Evolutionary conservation across 495 filamentous ascomycete genomes (phyloP), one percentile per base, ranked within the genome.

Genomic region (Penicillium arizonense): DNA sequence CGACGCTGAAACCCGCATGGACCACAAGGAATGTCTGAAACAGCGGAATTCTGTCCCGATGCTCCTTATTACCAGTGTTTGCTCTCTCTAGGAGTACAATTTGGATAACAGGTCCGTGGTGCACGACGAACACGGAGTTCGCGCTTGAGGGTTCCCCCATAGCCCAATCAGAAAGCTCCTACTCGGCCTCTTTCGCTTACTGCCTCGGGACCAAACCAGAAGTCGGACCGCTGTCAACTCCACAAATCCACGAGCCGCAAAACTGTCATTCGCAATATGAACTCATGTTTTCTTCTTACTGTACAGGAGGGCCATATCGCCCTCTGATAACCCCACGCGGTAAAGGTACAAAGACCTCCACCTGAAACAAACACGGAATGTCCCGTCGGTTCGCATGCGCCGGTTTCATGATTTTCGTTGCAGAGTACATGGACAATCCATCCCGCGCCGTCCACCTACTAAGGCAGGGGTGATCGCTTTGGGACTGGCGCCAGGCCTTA

Each of bases 21-120:
- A 52, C 34, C 26, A 24, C 58, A 59, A 58, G 52, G 53, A 53
- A 45, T 44, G 50, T 53, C 62, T 59, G 62, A 65, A 65, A 65
- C 62, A 41, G 55, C 44, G 54, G 59, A 55, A 52, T 62, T 43
- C 62, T 59, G 35, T 50, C 54, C 41, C 37, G 20, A 20, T 30
- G 28, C 28, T 30, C 21, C 21, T 48, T 28, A 20, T 36, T 10
- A 9, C 9, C 24, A 40, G 11, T 37, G 33, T 40, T 14, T 18
- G 18, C 18, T 18, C 18, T 18, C 18, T 1, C 18, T 18, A 1
- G 18, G 18, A 18, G 18, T 18, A 18, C 18, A 18, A 18, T 1
- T 18, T 18, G 18, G 18, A 18, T 18, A 18, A 18, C 18, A 3
- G 5, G 36, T 10, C 45, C 45, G 45, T 30, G 45, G 34, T 28